Evolutionary conservation across 2,329 filamentous ascomycete species (phyloP).

Genomic region (Penicillium sp.): DNA sequence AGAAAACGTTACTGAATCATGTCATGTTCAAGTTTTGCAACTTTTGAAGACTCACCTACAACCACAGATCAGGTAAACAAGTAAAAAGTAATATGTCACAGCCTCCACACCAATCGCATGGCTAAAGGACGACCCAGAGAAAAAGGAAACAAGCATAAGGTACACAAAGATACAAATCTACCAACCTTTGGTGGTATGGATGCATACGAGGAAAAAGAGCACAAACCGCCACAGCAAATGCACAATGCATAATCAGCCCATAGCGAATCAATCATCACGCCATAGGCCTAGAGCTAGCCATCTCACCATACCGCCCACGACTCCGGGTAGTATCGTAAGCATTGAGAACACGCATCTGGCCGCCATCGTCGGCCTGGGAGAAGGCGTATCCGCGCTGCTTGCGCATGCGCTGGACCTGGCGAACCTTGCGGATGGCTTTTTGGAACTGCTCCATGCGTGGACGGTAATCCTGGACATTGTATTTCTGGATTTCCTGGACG

Average conservation of each 20-base stretch:
- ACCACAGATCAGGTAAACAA: slow-evolving; percentile 13
- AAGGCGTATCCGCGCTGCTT: slow-evolving; percentile 99
- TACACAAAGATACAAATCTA: slow-evolving; percentile 17
- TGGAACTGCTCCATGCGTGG: slow-evolving; percentile 99
- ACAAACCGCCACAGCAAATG: slow-evolving; percentile 6
- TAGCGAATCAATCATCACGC: slow-evolving; percentile 24
- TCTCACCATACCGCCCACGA: slow-evolving; percentile 91
- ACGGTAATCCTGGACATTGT: slow-evolving; percentile 98
- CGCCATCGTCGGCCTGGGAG: slow-evolving; percentile 90
- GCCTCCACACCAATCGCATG: slow-evolving; percentile 14
- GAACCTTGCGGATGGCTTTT: slow-evolving; percentile 96
- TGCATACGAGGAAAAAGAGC: slow-evolving; percentile 12
- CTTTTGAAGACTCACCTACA: slow-evolving; percentile 11
- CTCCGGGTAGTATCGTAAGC: slow-evolving; percentile 96
- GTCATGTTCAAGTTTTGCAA: slow-evolving; percentile 16
- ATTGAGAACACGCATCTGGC: slow-evolving; percentile 87
- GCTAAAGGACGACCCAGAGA: slow-evolving; percentile 14
- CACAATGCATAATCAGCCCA: slow-evolving; percentile 3
- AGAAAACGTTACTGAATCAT: neutral
- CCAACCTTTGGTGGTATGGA: slow-evolving; percentile 14
- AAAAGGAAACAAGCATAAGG: slow-evolving; percentile 14
- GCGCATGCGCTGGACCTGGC: slow-evolving; percentile 97
- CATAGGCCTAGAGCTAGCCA: slow-evolving; percentile 62
- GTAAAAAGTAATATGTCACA: slow-evolving; percentile 18
- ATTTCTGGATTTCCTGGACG: slow-evolving; percentile 99